A percentile compares a stretch with the other conserved stretches of the same genome.
phyloP scores from a whole-genome alignment of 163 green algal genomes.

The Chlamydomonas reinhardtii region DNA sequence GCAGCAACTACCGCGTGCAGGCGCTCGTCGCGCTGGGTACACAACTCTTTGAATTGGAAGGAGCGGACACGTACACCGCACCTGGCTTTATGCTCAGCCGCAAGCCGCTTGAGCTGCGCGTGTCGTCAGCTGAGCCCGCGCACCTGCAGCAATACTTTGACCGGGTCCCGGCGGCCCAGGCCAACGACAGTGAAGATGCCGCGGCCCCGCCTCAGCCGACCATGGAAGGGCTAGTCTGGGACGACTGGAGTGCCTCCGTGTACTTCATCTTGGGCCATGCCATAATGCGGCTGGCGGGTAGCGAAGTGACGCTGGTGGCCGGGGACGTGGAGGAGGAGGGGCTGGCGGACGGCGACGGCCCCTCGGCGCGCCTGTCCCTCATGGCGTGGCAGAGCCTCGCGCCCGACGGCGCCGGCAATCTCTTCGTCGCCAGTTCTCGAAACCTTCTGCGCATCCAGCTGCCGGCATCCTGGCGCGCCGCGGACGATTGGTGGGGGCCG shows the following conservation, averaged over 20 bases:
- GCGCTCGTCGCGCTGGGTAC: no score
- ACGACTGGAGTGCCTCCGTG: not conserved
- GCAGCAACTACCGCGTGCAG: no score
- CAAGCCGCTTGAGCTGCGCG: no score
- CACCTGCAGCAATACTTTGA: no score
- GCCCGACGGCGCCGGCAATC: not conserved
- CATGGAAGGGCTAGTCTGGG: not conserved
- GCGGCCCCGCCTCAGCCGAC: no score
- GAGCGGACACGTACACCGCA: no score
- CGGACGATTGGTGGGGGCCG: not conserved
- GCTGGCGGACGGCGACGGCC: not conserved
- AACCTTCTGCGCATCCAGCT: not conserved
- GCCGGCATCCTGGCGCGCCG: not conserved
- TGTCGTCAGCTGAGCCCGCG: no score
- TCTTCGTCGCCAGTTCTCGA: not conserved
- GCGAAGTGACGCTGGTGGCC: not conserved
- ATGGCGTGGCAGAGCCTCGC: not conserved
- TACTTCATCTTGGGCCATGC: not conserved
- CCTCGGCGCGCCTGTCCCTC: not conserved
- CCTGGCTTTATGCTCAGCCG: no score
- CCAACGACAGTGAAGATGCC: no score
- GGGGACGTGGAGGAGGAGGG: not conserved
- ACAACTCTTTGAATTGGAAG: no score
- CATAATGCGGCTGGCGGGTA: not conserved
- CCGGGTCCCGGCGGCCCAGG: no score